These are phyloP conservation scores for Candida odintsovae DNA, from an alignment of 805 yeast species.

Conservation along the genomic window DNA sequence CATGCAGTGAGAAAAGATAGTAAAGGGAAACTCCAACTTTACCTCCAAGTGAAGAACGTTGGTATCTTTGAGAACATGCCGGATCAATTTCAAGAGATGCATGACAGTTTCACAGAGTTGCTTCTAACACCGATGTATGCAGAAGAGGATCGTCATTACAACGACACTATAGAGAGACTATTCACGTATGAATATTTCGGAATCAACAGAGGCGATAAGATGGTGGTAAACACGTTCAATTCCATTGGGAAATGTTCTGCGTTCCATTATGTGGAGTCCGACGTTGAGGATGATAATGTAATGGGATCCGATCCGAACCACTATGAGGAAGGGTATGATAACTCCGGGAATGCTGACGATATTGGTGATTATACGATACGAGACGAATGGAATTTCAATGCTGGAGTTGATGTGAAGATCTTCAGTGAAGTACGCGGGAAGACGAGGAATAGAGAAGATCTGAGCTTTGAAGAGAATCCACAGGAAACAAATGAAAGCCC, in stretches of 20 bases:
- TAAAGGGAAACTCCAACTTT: constrained; percentile 6
- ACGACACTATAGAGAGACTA: constrained; percentile 27
- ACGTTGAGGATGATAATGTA: constrained; percentile 3
- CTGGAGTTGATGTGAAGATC: constrained; percentile 13
- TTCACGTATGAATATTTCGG: constrained; percentile 35
- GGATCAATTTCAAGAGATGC: background rate
- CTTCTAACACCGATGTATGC: constrained; percentile 30
- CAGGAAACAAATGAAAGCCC: background rate
- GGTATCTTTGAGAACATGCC: constrained; percentile 4
- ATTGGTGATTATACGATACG: constrained; percentile 9
- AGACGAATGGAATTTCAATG: constrained; percentile 7
- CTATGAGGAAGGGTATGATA: constrained; percentile 8
- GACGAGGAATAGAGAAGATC: constrained; percentile 15
- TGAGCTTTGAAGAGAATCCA: background rate
- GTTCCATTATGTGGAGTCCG: constrained; percentile 7
- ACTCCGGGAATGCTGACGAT: constrained; percentile 19
- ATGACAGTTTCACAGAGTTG: constrained; percentile 21
- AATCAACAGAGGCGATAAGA: constrained; percentile 32
- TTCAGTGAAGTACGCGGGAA: constrained; percentile 11
- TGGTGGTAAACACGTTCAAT: constrained; percentile 31
- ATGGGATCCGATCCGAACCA: background rate
- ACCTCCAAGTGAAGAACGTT: constrained; percentile 9
- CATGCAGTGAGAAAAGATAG: constrained; percentile 15
- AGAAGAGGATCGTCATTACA: constrained; percentile 31
- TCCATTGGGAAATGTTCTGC: constrained; percentile 30